Base-by-base conservation (phyloP, 2,329 filamentous ascomycete genomes). In the Sclerotinia trifoliorum region DNA sequence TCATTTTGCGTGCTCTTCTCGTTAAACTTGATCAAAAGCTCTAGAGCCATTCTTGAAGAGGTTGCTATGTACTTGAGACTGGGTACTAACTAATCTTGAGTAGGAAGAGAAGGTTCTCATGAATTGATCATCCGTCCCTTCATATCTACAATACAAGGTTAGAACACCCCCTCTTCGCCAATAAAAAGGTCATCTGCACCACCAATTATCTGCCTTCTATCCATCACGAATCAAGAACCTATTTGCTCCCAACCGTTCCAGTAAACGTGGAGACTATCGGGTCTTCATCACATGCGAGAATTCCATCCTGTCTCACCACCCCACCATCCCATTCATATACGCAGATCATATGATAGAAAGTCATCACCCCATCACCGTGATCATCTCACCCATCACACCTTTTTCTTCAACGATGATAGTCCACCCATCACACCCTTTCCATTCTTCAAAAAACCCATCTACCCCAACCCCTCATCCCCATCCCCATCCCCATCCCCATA, bases 181-280 rank as follows among this genome's bases (percentile, higher is more conserved):
- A 65, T 65, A 26, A 65, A 48, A 65, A 57, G 63, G 63, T 65
- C 63, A 65, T 65, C 63, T 65, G 63, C 63, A 46, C 63, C 42
- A 5, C 42, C 24, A 35, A 46, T 39, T 17, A 44, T 44, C 51
- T 58, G 13, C 42, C 52, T 26, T 24, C 51, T 46, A 57, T 57
- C 58, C 42, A 32, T 39, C 51, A 39, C 35, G 39, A 8, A 57
- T 57, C 32, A 39, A 58, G 63, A 65, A 10, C 35, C 24, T 35
- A 4, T 35, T 39, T 56, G 19, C 29, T 49, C 6, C 46, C 29
- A 35, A 24, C n/a, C 2, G 32, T 19, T 15, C 11, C 15, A 46
- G 42, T 15, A 24, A 21, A n/a, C 29, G 15, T 19, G 29, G 29
- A 61, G 26, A 19, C n/a, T 32, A 54, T 46, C 42, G 8, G 8